phyloP scores from a whole-genome alignment of 1,284 basidiomycete genomes.

The Cutaneotrichosporon daszewskae region DNA sequence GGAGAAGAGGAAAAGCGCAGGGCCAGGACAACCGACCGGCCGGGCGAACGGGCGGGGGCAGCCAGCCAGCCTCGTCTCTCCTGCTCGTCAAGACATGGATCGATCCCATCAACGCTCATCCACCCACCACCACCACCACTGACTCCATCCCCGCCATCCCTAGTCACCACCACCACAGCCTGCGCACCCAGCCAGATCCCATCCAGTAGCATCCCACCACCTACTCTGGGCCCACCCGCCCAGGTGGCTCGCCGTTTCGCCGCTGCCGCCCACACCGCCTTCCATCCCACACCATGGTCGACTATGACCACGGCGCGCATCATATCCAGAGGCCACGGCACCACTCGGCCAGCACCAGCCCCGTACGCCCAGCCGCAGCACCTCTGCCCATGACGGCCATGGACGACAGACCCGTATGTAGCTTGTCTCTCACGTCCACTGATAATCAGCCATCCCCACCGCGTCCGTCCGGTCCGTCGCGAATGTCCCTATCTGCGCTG shows the following conservation, averaged over 20 bases:
- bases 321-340: constrained; percentile 1
- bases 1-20: too few species aligned
- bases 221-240: neutral
- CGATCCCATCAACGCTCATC: too few species aligned
- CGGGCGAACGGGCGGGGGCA: too few species aligned
- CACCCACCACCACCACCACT: neutral
- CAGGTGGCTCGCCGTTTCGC: neutral
- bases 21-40: too few species aligned
- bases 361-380: constrained; percentile 6
- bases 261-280: neutral
- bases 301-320: constrained; percentile 11
- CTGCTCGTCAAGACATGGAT: neutral
- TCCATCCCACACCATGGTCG: constrained; percentile 4
- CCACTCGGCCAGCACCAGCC: constrained; percentile 14
- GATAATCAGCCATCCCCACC: constrained; percentile 5
- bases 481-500: constrained; percentile 36
- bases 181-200: too few species aligned
- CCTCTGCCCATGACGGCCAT: too few species aligned
- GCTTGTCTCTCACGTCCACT: constrained; percentile 38
- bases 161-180: neutral
- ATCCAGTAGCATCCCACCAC: neutral
- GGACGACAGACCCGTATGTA: constrained; percentile 24
- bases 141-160: neutral
- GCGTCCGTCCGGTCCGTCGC: constrained; percentile 24
- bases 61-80: too few species aligned